Evolutionary conservation across 345 rosid genomes (phyloP), one percentile per base, ranked within the genome.

Genomic region (Anacardium occidentale): DNA sequence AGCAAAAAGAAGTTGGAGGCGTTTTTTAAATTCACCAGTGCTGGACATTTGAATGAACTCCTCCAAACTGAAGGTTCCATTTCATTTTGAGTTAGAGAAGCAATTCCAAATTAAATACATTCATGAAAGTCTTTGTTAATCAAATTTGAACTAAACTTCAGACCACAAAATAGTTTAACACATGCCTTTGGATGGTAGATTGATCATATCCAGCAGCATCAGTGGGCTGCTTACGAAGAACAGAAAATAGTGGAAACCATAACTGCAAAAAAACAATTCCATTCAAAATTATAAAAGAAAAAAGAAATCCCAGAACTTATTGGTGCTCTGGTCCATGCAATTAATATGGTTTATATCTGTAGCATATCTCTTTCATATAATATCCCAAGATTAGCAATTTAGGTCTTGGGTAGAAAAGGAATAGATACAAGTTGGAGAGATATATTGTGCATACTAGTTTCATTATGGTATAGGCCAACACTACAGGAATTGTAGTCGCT

Each of bases 211-310:
- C 83, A 47, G 78, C 77, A 81, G 74, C 29, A 77, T 84, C 84
- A 72, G 69, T 78, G 61, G 87, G 71, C 74, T 81, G 76, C 59
- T 75, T 69, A 68, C 74, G 81, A 78, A 95, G 88, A 86, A 95
- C 84, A 14, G 91, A 88, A 82, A 73, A 89, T 71, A 95, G 85
- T 61, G 98, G 97, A 85, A 95, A 92, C 99, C 99, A 95, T 70
- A 95, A 83, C 99, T 94, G 94, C 91, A 90, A 75, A 42, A 64
- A 71, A 77, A 32, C 54, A 61, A 40, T 37, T 21, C 7, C 25
- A 7, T 54, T 17, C 15, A 63, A 62, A 20, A 25, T 0, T 3
- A 29, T 26, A 34, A 32, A 8, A 18, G n/a, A 1, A 52, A 37
- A 37, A 37, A 5, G 42, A 6, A 37, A 37, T 37, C 42, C 42